Evolutionary conservation across 1,139 yeast species (phyloP).

Genomic region (Pichia kudriavzevii): DNA sequence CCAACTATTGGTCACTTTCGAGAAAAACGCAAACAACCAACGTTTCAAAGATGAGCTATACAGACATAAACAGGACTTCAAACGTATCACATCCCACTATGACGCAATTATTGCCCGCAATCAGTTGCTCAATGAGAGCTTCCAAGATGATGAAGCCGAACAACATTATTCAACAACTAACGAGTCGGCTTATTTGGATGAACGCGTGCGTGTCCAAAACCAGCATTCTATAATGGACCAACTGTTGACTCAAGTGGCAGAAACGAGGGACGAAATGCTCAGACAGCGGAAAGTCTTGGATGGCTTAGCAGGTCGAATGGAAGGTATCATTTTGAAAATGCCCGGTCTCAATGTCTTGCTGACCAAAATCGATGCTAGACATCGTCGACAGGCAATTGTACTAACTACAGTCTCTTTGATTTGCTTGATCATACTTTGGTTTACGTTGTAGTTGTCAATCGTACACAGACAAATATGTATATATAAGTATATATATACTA

Average conservation of each 20-base stretch:
- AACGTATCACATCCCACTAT: slow-evolving; percentile 33
- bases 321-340: slow-evolving; percentile 53
- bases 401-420: slow-evolving; percentile 65
- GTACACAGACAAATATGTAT: too few species aligned
- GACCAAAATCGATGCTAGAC: slow-evolving; percentile 75
- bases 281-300: slow-evolving; percentile 62
- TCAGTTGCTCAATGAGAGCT: slow-evolving; percentile 64
- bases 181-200: slow-evolving; percentile 60
- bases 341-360: slow-evolving; percentile 82
- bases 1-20: slow-evolving; percentile 36
- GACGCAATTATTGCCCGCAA: slow-evolving; percentile 70
- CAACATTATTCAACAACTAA: slow-evolving; percentile 31
- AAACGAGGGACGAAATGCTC: slow-evolving; percentile 77
- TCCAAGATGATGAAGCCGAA: slow-evolving; percentile 66
- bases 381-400: slow-evolving; percentile 83
- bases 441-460: slow-evolving; percentile 9
- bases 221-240: slow-evolving; percentile 75
- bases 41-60: slow-evolving; percentile 72
- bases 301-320: slow-evolving; percentile 57
- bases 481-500: too few species aligned
- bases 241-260: slow-evolving; percentile 73
- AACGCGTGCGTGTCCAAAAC: slow-evolving; percentile 62
- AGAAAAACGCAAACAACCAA: slow-evolving; percentile 67
- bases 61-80: slow-evolving; percentile 62
- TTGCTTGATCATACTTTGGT: slow-evolving; percentile 60